phyloP scores from a whole-genome alignment of 164 flowering plant species.

The Piper betle region DNA sequence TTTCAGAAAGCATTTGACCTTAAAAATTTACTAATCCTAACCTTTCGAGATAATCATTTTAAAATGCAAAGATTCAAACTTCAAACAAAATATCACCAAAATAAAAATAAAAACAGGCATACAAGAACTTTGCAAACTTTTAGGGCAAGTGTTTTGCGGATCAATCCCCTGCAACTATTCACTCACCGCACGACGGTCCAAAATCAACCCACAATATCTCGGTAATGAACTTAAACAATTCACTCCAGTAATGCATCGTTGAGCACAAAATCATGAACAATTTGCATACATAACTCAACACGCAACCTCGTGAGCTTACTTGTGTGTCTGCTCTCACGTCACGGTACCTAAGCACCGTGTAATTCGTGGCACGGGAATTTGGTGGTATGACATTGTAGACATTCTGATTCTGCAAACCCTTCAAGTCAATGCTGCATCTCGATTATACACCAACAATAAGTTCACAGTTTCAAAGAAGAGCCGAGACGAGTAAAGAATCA shows the following conservation, averaged over 20 bases:
- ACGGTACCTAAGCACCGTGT: constrained; percentile 61
- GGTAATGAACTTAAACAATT: too few species aligned
- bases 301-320: constrained; percentile 9
- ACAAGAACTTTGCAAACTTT: background rate
- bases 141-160: background rate
- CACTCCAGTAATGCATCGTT: too few species aligned
- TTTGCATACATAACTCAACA: background rate
- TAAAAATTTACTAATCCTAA: too few species aligned
- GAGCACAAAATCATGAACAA: background rate
- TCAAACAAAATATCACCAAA: background rate
- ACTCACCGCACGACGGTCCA: too few species aligned
- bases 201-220: too few species aligned
- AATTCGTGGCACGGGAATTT: constrained; percentile 68
- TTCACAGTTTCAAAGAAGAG: background rate
- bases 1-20: too few species aligned
- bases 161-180: too few species aligned
- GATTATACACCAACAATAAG: background rate
- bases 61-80: too few species aligned
- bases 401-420: constrained; percentile 59
- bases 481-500: too few species aligned
- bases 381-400: constrained; percentile 64
- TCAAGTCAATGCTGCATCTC: constrained; percentile 72
- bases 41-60: too few species aligned
- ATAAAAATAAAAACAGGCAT: background rate
- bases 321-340: constrained; percentile 15